Evolutionary conservation across 2,329 filamentous ascomycete species (phyloP).

Genomic region (Arthrobotrys iridis): DNA sequence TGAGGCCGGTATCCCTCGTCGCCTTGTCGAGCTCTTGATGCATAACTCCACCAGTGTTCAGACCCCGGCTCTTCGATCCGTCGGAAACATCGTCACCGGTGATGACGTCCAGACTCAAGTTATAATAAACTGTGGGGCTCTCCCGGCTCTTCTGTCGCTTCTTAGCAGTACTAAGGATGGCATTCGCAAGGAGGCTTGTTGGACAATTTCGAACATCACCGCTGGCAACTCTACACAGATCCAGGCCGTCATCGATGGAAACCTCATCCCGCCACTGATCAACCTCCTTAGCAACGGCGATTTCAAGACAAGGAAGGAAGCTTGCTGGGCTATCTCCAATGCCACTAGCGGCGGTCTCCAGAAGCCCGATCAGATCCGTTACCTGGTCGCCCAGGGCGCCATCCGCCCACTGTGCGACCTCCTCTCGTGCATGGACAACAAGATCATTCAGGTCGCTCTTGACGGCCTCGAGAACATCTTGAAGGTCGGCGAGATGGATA

Average conservation of each 20-base stretch:
- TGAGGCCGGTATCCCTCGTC: constrained; percentile 94
- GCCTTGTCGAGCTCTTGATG: constrained; percentile 96
- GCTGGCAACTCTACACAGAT: constrained; percentile 98
- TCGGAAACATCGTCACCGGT: constrained; percentile 98
- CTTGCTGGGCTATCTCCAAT: constrained; percentile 99
- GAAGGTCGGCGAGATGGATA: constrained; percentile 99
- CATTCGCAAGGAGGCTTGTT: constrained; percentile 99
- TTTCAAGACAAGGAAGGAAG: constrained; percentile 98
- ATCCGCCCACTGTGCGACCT: constrained; percentile 98
- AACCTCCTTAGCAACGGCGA: constrained; percentile 96
- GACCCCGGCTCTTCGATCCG: constrained; percentile 93
- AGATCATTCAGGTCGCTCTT: constrained; percentile 98
- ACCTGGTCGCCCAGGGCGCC: constrained; percentile 90
- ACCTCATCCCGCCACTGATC: constrained; percentile 95
- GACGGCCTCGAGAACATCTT: constrained; percentile 99
- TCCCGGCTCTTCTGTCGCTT: constrained; percentile 90
- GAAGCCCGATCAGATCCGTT: constrained; percentile 98
- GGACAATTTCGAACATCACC: constrained; percentile 99
- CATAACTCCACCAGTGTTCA: constrained; percentile 98
- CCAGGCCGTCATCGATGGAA: constrained; percentile 93
- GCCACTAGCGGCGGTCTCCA: constrained; percentile 96
- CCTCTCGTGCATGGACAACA: constrained; percentile 95
- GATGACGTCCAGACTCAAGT: constrained; percentile 99
- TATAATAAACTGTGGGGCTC: constrained; percentile 96
- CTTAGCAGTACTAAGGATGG: constrained; percentile 98